Evolutionary conservation across 225 moss, liverwort and hornwort species (phyloP).

Genomic region (Anthoceros angustus): DNA sequence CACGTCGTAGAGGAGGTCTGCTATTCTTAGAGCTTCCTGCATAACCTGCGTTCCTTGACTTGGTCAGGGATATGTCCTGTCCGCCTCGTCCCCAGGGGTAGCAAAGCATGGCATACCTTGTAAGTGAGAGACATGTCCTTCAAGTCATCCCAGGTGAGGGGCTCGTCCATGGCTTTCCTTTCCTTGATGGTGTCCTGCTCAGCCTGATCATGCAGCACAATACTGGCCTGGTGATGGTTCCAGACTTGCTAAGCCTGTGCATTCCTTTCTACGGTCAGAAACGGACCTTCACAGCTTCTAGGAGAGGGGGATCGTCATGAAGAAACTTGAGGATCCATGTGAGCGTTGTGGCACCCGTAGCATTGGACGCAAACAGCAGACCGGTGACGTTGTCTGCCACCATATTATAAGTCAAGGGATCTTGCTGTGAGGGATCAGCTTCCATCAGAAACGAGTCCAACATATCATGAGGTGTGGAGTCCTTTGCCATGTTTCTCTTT

Average conservation of each 20-base stretch:
- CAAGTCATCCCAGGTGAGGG: neutral
- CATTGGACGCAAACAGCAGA: neutral
- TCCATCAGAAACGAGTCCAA: neutral
- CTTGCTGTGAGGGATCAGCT: neutral
- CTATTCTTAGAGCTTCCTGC: neutral
- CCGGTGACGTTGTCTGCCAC: neutral
- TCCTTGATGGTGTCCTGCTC: neutral
- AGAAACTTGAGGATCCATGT: conserved; percentile 5
- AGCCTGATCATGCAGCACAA: neutral
- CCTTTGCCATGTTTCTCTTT: neutral
- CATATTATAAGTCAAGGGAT: neutral
- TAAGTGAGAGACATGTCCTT: neutral
- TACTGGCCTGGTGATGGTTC: neutral
- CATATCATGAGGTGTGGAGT: neutral
- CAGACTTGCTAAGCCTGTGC: neutral
- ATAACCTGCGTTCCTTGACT: neutral
- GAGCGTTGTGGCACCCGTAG: neutral
- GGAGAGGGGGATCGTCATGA: neutral
- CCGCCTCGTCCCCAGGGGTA: too few relatives aligned
- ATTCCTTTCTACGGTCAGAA: neutral
- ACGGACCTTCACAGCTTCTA: neutral
- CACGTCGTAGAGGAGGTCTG: neutral
- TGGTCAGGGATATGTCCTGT: neutral
- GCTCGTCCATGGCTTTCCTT: neutral
- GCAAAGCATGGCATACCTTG: neutral